A percentile compares a stretch with the other conserved stretches of the same genome.
phyloP scores from a whole-genome alignment of 768 basidiomycete species.

The Dacryopinax spathularia region DNA sequence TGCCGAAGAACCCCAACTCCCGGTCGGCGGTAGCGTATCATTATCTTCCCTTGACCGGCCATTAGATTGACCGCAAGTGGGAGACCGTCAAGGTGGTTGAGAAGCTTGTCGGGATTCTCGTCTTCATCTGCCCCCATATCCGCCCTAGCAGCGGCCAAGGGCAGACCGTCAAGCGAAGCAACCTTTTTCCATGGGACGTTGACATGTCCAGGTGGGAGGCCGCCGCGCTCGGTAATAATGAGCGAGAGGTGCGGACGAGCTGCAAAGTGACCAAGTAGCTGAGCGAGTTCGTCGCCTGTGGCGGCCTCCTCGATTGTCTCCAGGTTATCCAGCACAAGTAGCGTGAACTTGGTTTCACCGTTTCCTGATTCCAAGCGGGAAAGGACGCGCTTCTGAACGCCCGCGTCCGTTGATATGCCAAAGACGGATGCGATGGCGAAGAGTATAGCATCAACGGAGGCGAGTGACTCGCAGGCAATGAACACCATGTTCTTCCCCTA shows the following conservation, averaged over 20 bases:
- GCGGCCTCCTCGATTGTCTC: background rate
- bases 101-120: background rate
- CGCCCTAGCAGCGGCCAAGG: background rate
- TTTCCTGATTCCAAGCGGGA: no score
- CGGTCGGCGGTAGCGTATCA: no score
- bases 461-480: background rate
- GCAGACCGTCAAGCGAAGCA: background rate
- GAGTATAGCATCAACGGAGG: background rate
- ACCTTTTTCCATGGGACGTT: background rate
- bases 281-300: background rate
- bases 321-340: background rate
- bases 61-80: background rate
- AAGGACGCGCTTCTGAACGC: no score
- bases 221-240: background rate
- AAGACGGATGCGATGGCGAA: background rate
- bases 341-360: no score
- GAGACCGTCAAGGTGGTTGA: background rate
- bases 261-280: background rate
- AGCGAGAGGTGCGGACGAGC: background rate
- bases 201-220: background rate
- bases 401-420: background rate
- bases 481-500: background rate
- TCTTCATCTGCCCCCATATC: background rate
- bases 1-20: no score
- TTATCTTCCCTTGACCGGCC: background rate